These are phyloP conservation scores for Xylaria intraflava DNA, from an alignment of 495 filamentous ascomycete genomes.

Conservation along the genomic window DNA sequence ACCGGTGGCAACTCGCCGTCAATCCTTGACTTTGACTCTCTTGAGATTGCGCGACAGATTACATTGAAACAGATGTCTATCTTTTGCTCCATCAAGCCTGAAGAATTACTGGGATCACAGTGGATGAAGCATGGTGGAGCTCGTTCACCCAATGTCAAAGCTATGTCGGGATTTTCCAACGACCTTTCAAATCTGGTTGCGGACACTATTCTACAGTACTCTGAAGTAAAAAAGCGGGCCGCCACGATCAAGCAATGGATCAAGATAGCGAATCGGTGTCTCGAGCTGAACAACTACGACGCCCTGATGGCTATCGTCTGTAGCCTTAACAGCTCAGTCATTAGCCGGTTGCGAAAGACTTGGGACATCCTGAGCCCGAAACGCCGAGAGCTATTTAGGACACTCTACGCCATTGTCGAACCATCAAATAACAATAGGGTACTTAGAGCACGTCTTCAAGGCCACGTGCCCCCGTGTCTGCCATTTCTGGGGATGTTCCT, in stretches of 20 bases:
- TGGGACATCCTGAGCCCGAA: conserved; percentile 88
- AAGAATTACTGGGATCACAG: conserved; percentile 87
- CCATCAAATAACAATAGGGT: conserved; percentile 84
- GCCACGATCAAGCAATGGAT: conserved; percentile 96
- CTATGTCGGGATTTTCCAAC: conserved; percentile 88
- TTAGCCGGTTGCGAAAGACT: conserved; percentile 82
- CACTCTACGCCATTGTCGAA: conserved; percentile 75
- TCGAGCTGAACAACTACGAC: conserved; percentile 92
- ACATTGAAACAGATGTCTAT: conserved; percentile 90
- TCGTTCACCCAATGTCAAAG: conserved; percentile 83
- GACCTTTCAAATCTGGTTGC: conserved; percentile 89
- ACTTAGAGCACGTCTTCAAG: conserved; percentile 80
- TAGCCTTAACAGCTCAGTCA: conserved; percentile 83
- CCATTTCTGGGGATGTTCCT: conserved; percentile 97
- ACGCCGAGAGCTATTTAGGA: conserved; percentile 71
- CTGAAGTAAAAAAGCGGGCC: conserved; percentile 88
- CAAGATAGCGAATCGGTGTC: conserved; percentile 83
- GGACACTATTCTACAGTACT: conserved; percentile 82
- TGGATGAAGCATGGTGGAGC: conserved; percentile 83
- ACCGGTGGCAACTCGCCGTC: conserved; percentile 59
- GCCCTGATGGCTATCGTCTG: conserved; percentile 95
- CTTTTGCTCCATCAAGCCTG: conserved; percentile 86
- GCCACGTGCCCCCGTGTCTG: conserved; percentile 84
- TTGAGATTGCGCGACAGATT: conserved; percentile 87
- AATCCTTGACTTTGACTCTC: conserved; percentile 87